Percentiles rank a stretch among this genome's conserved stretches.
Conservation (phyloP, 2,329 filamentous ascomycete species). For the Talaromyces verruculosus region DNA sequence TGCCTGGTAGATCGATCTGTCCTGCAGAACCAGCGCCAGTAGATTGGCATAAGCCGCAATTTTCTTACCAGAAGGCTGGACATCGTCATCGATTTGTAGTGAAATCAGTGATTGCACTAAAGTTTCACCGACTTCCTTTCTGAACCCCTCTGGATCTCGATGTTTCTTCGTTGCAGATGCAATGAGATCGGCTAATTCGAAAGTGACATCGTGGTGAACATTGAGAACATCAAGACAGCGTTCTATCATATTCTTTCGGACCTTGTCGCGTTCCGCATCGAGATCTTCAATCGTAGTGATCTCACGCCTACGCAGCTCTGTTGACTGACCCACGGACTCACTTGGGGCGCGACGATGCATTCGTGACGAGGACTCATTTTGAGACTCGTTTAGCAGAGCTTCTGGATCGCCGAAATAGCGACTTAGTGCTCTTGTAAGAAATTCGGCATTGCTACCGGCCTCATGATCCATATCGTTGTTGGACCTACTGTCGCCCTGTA, state of each 20-base stretch:
- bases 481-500: constrained; percentile 22
- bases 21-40: constrained; percentile 81
- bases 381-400: constrained; percentile 28
- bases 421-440: constrained; percentile 46
- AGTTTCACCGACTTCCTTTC: constrained; percentile 76
- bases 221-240: constrained; percentile 87
- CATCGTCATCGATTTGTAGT: constrained; percentile 58
- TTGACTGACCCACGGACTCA: constrained; percentile 28
- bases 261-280: constrained; percentile 68
- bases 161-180: constrained; percentile 66
- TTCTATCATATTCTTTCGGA: constrained; percentile 79
- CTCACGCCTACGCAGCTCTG: constrained; percentile 33
- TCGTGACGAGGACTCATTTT: constrained; percentile 28
- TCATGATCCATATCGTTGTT: constrained; percentile 32
- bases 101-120: constrained; percentile 80
- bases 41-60: constrained; percentile 91
- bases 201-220: constrained; percentile 81
- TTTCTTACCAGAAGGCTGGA: constrained; percentile 61
- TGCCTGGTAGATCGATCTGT: constrained; percentile 74
- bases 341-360: constrained; percentile 26
- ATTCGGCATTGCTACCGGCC: constrained; percentile 36
- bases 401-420: constrained; percentile 40
- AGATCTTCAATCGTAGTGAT: constrained; percentile 70
- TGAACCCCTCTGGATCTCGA: constrained; percentile 57
- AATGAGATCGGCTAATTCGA: constrained; percentile 87